A percentile compares a stretch with the other conserved stretches of the same genome.
These are phyloP conservation scores for Medakamo hakoo DNA, from an alignment of 139 green algal species.

Conservation along the genomic window DNA sequence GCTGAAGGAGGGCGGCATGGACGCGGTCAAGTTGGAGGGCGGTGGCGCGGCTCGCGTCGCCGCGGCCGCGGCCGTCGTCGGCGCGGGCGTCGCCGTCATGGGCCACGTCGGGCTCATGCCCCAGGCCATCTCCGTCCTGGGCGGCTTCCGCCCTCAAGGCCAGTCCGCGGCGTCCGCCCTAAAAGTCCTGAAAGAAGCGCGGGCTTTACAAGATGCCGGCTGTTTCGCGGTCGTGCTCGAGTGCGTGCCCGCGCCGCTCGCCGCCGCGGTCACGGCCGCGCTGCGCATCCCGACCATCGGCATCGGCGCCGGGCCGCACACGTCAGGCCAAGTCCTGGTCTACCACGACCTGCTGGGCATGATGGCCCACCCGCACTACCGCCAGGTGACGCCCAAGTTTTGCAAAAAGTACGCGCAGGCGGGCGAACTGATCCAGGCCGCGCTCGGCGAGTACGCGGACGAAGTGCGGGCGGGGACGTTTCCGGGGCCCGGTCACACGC, in stretches of 20 bases:
- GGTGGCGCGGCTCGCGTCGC: slow-evolving; percentile 39
- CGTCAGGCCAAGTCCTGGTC: slow-evolving; percentile 78
- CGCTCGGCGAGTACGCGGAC: slow-evolving; percentile 51
- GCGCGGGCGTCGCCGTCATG: slow-evolving; percentile 93
- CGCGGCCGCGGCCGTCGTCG: slow-evolving; percentile 59
- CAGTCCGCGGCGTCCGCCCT: slow-evolving; percentile 21
- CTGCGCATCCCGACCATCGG: slow-evolving; percentile 91
- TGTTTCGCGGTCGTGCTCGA: slow-evolving; percentile 94
- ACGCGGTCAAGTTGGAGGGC: slow-evolving; percentile 94
- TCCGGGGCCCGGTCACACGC: slow-evolving; percentile 50
- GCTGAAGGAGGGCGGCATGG: slow-evolving; percentile 91
- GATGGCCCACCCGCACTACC: slow-evolving; percentile 94
- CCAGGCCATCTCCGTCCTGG: slow-evolving; percentile 35
- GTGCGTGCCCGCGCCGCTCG: slow-evolving; percentile 79
- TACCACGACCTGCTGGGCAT: slow-evolving; percentile 98
- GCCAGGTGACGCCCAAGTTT: slow-evolving; percentile 96
- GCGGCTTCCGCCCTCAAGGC: slow-evolving; percentile 86
- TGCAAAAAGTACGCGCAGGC: slow-evolving; percentile 90
- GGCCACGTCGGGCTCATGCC: slow-evolving; percentile 92
- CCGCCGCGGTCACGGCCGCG: slow-evolving; percentile 64
- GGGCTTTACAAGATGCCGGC: slow-evolving; percentile 64
- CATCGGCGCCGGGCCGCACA: slow-evolving; percentile 75
- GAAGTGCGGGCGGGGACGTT: slow-evolving; percentile 63
- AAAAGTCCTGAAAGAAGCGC: slow-evolving; percentile 7
- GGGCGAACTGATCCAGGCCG: slow-evolving; percentile 49